phyloP scores from a whole-genome alignment of 306 rosid species.

The Astragalus membranaceus region DNA sequence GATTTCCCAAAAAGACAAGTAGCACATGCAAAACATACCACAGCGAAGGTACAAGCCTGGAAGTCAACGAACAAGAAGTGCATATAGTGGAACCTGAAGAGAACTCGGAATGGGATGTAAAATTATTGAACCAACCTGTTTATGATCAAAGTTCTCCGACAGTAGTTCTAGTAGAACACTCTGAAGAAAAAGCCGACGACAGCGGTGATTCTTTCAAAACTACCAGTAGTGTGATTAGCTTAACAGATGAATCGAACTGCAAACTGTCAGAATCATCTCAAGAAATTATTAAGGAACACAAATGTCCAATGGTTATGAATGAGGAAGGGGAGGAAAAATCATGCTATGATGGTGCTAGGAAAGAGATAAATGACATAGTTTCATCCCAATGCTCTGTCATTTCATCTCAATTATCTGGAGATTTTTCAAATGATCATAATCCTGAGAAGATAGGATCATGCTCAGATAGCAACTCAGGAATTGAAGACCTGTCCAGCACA shows the following conservation, averaged over 20 bases:
- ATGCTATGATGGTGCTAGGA: conserved; percentile 27
- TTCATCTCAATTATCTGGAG: conserved; percentile 56
- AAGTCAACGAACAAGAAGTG: conserved; percentile 19
- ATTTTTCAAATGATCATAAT: conserved; percentile 47
- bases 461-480: conserved; percentile 67
- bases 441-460: conserved; percentile 57
- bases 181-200: conserved; percentile 31
- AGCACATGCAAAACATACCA: conserved; percentile 17
- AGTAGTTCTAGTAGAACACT: conserved; percentile 19
- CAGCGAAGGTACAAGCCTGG: conserved; percentile 19
- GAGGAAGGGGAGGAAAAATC: conserved; percentile 30
- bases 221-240: conserved; percentile 23
- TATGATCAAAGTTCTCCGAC: conserved; percentile 22
- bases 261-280: conserved; percentile 31
- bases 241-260: conserved; percentile 48
- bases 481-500: conserved; percentile 47
- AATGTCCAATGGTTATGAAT: conserved; percentile 17
- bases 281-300: conserved; percentile 11
- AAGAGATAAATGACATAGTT: conserved; percentile 31
- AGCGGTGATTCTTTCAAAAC: conserved; percentile 20
- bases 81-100: conserved; percentile 26
- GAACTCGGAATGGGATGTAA: conserved; percentile 35
- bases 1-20: conserved; percentile 45
- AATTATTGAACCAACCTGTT: conserved; percentile 26
- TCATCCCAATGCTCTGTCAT: conserved; percentile 42